Percentiles rank a stretch among this genome's conserved stretches.
phyloP scores from a whole-genome alignment of 2,329 filamentous ascomycete species.

The Albophoma yamanashiensis region DNA sequence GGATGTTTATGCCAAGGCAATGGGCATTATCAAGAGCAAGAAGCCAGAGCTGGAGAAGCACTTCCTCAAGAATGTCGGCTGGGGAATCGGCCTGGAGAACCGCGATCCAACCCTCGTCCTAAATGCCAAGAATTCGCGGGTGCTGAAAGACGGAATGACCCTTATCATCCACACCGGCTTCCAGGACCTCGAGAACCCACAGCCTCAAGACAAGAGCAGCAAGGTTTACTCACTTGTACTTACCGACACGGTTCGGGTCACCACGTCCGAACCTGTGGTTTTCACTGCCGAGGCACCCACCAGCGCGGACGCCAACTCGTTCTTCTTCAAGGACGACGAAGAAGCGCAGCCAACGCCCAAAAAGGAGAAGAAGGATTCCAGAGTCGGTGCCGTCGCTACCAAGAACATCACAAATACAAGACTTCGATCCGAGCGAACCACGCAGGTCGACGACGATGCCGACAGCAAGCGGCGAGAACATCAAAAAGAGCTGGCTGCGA shows the following conservation, averaged over 20 bases:
- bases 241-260: constrained; percentile 87
- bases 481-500: constrained; percentile 76
- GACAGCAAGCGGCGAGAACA: constrained; percentile 82
- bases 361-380: constrained; percentile 76
- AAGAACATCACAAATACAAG: constrained; percentile 95
- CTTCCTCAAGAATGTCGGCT: constrained; percentile 86
- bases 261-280: constrained; percentile 64
- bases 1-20: constrained; percentile 84
- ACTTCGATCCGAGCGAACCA: constrained; percentile 79
- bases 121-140: constrained; percentile 75
- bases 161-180: constrained; percentile 84
- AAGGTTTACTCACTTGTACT: constrained; percentile 82
- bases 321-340: constrained; percentile 97
- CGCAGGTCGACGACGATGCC: constrained; percentile 79
- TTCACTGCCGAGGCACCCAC: constrained; percentile 91
- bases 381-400: constrained; percentile 77
- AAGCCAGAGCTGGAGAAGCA: constrained; percentile 94
- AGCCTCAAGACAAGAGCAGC: constrained; percentile 81
- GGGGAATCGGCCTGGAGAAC: constrained; percentile 85
- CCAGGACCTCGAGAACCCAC: constrained; percentile 76
- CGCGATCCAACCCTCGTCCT: constrained; percentile 74
- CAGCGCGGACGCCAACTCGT: constrained; percentile 88
- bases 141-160: constrained; percentile 94
- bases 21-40: constrained; percentile 71
- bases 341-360: constrained; percentile 79